Percentiles rank a stretch among this genome's conserved stretches.
phyloP scores from a whole-genome alignment of 2,329 filamentous ascomycete species.

The Plectosphaerella cucumerina region DNA sequence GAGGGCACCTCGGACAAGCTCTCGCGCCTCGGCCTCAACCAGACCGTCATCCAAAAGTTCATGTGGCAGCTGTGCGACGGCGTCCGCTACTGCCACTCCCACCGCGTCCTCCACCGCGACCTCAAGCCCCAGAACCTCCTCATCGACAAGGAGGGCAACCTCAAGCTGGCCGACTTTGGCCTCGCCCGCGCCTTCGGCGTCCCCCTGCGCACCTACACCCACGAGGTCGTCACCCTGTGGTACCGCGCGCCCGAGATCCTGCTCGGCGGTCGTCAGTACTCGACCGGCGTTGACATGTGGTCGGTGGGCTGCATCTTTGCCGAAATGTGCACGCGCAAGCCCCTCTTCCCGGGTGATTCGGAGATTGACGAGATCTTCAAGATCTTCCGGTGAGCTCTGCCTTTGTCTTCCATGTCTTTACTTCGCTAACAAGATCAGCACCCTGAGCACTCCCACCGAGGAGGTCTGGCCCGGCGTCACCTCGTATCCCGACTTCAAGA shows the following conservation, averaged over 20 bases:
- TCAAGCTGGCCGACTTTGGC: conserved; percentile 89
- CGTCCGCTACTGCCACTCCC: conserved; percentile 83
- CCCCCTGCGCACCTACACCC: conserved; percentile 84
- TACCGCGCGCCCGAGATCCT: conserved; percentile 89
- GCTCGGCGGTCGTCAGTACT: conserved; percentile 86
- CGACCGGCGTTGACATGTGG: conserved; percentile 95
- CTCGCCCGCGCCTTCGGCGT: conserved; percentile 88
- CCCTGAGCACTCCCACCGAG: conserved; percentile 81
- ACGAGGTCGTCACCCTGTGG: conserved; percentile 94
- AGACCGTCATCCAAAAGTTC: conserved; percentile 86
- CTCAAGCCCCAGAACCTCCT: conserved; percentile 88
- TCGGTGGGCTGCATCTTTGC: conserved; percentile 92
- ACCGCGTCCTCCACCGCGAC: conserved; percentile 82
- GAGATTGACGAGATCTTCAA: conserved; percentile 90
- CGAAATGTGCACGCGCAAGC: conserved; percentile 93
- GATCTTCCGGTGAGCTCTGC: conserved; percentile 70
- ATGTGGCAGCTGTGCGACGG: conserved; percentile 85
- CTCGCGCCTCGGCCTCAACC: conserved; percentile 66
- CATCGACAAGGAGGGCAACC: conserved; percentile 80
- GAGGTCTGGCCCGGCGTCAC: conserved; percentile 84
- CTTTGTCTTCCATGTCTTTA: conserved; percentile 1
- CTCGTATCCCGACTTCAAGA: conserved; percentile 91
- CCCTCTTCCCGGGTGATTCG: conserved; percentile 86
- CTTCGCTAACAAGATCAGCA: conserved; percentile 37
- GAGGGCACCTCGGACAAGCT: conserved; percentile 66